phyloP scores from a whole-genome alignment of 192 early-diverging fungal species.

The Thamnidium elegans region DNA sequence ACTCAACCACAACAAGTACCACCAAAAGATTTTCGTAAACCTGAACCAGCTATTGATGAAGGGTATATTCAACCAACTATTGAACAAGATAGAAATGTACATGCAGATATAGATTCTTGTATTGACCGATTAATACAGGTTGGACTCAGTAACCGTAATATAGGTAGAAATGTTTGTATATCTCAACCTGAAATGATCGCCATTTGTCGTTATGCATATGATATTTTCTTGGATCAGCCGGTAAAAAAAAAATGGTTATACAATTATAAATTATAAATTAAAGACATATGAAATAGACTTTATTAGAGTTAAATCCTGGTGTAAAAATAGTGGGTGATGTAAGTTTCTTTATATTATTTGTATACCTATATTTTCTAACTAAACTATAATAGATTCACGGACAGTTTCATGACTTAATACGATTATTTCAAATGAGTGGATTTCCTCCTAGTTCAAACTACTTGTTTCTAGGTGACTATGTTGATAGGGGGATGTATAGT shows the following conservation, averaged over 20 bases:
- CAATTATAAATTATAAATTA: background rate
- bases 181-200: conserved; percentile 83
- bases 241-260: conserved; percentile 15
- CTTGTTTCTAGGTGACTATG: conserved; percentile 94
- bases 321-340: conserved; percentile 18
- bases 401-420: conserved; percentile 88
- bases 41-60: too few species aligned
- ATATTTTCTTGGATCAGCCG: conserved; percentile 87
- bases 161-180: conserved; percentile 71
- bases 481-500: conserved; percentile 93
- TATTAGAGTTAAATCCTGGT: conserved; percentile 13
- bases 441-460: conserved; percentile 90
- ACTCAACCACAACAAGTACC: too few species aligned
- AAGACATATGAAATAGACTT: background rate
- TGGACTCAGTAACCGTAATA: conserved; percentile 4
- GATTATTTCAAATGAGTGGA: conserved; percentile 90
- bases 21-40: too few species aligned
- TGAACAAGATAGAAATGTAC: too few species aligned
- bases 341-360: background rate
- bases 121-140: conserved; percentile 22
- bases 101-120: conserved; percentile 26
- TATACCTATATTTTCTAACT: background rate
- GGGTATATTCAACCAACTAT: too few species aligned
- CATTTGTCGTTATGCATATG: conserved; percentile 82
- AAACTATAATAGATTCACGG: conserved; percentile 57